Base-by-base conservation (phyloP, 225 moss, liverwort and hornwort species). In the Sphagnum tenellum region DNA sequence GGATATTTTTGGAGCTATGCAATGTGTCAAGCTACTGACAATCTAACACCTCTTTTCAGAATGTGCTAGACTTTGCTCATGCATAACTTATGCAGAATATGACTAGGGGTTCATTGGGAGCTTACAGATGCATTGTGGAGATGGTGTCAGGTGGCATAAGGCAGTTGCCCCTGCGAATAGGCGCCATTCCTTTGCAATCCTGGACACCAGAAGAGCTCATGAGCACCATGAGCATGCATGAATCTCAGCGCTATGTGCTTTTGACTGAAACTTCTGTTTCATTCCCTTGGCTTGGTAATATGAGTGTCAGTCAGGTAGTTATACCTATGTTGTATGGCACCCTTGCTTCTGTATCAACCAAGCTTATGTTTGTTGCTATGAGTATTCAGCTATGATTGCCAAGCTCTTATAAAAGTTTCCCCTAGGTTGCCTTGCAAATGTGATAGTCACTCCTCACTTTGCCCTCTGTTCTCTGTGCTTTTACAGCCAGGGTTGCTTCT, bases 401-500 rank as follows among this genome's bases (percentile, higher is more conserved):
- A 29, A 29, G 29, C 29, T 29, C 29, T 29, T 29, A 29, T 29
- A 29, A 29, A 29, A 29, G 29, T 29, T 29, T 29, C 0, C 29
- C 29, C 29, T 29, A 29, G 29, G 29, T 29, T 29, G 29, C 29
- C 29, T 29, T 29, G 29, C 29, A 29, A 29, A 29, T 29, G 29
- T 29, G 29, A 29, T 29, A 29, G 29, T 29, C 29, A 29, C 29
- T 29, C 29, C 52, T 52, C 7, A 5, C 9, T 52, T 61, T 61
- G 60, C 2, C 10, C 65, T 57, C 12, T 1, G 44, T 45, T 47
- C 46, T 6, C 3, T 67, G 72, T 74, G 49, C 65, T 54, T 67
- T 74, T 64, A 44, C 78, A 87, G 92, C 72, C 84, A 46, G 77
- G 89, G 55, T 76, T 96, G 59, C 74, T 88, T 46, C 52, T 96